Conservation (phyloP, 176 grass and related monocot species). For the Rhynchospora tenuis region DNA sequence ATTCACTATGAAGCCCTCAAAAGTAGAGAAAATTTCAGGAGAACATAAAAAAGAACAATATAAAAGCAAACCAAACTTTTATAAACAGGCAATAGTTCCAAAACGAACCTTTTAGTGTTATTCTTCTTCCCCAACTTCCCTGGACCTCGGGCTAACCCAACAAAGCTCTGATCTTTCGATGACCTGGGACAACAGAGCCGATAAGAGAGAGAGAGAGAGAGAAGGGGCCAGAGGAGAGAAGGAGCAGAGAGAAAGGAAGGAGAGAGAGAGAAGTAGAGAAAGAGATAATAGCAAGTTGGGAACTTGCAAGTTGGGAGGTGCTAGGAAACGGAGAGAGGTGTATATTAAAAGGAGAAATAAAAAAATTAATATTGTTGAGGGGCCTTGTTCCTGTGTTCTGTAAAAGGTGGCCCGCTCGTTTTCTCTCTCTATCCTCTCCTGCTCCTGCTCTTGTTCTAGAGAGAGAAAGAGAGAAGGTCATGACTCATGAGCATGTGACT, state of each 20-base stretch:
- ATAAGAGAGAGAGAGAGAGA: not conserved
- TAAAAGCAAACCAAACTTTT: slow-evolving; percentile 1
- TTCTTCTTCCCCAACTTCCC: not conserved
- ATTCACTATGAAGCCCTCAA: not conserved
- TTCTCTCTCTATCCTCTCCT: not conserved
- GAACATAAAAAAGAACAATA: not conserved
- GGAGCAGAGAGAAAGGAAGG: not conserved
- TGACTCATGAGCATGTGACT: not conserved
- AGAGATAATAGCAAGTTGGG: slow-evolving; percentile 35
- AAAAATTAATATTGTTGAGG: not conserved
- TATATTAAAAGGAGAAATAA: slow-evolving; percentile 14
- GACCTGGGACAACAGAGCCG: slow-evolving; percentile 21
- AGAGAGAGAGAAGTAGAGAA: not conserved
- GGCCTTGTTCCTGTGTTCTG: not conserved
- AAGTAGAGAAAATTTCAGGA: not conserved
- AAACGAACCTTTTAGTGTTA: slow-evolving; percentile 40
- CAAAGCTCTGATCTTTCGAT: slow-evolving; percentile 36
- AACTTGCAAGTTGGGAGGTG: slow-evolving; percentile 19
- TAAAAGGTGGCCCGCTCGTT: slow-evolving; percentile 10
- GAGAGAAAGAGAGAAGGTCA: not conserved
- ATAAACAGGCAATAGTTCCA: not conserved
- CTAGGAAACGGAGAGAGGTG: slow-evolving; percentile 25
- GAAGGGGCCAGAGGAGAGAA: not conserved
- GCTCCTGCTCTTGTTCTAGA: not conserved
- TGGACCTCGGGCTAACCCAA: slow-evolving; percentile 26